These are phyloP conservation scores for Tanacetum coccineum DNA, from an alignment of 129 eudicot species.

Conservation along the genomic window DNA sequence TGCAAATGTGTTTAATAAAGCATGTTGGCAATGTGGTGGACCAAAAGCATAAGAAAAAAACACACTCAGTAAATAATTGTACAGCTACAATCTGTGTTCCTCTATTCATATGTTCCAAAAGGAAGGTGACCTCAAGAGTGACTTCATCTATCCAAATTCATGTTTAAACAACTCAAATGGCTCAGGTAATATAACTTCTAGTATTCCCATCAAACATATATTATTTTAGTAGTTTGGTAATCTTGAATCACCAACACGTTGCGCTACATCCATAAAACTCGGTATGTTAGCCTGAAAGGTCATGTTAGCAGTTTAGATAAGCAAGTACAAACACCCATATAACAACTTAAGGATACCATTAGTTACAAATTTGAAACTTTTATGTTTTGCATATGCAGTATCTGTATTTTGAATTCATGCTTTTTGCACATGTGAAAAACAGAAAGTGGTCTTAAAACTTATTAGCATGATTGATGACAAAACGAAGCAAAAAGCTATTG, in stretches of 20 bases:
- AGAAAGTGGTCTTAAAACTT: conserved; percentile 63
- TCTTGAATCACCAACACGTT: too few relatives aligned
- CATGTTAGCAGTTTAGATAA: too few relatives aligned
- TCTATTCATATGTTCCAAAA: not conserved
- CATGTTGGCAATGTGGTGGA: too few relatives aligned
- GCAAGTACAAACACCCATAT: too few relatives aligned
- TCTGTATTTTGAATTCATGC: not conserved
- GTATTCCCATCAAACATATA: not conserved
- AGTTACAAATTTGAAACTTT: too few relatives aligned
- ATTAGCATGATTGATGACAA: conserved; percentile 69
- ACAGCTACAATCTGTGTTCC: not conserved
- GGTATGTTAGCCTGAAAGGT: too few relatives aligned
- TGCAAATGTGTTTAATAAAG: too few relatives aligned
- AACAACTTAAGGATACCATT: too few relatives aligned
- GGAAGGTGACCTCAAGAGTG: not conserved
- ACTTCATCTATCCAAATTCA: not conserved
- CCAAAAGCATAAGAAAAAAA: too few relatives aligned
- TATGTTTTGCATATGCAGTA: not conserved
- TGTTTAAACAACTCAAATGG: conserved; percentile 4
- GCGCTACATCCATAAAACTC: too few relatives aligned
- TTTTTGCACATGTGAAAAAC: conserved; percentile 18
- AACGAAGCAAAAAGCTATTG: conserved; percentile 73
- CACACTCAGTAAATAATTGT: too few relatives aligned
- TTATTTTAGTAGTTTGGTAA: too few relatives aligned
- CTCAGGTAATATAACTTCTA: conserved; percentile 13